A percentile compares a stretch with the other conserved stretches of the same genome.
These are phyloP conservation scores for Inosperma sp. DNA, from an alignment of 768 basidiomycete species.

Conservation along the genomic window DNA sequence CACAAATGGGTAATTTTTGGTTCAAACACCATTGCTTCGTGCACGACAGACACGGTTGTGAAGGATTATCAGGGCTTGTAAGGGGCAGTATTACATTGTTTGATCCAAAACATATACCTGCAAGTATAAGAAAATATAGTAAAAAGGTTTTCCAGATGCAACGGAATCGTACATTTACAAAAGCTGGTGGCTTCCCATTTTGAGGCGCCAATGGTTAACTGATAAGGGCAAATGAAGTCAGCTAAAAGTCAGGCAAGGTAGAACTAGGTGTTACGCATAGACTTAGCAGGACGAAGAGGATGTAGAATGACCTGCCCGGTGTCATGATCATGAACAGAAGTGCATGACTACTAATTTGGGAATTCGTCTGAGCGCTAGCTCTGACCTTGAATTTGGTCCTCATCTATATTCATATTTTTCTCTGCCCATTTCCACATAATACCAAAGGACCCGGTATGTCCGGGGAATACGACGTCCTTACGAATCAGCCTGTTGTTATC, in stretches of 20 bases:
- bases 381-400: too few species aligned
- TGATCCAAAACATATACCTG: conserved; percentile 87
- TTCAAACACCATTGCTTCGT: conserved; percentile 96
- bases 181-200: conserved; percentile 91
- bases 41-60: conserved; percentile 88
- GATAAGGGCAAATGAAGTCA: background rate
- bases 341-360: conserved; percentile 16
- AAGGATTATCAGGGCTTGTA: conserved; percentile 74
- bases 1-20: conserved; percentile 82
- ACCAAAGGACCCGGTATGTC: conserved; percentile 46
- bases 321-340: conserved; percentile 18
- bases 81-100: conserved; percentile 85
- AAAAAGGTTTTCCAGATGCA: background rate
- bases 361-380: conserved; percentile 24
- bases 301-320: too few species aligned
- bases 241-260: background rate
- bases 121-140: conserved; percentile 12
- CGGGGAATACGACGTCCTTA: conserved; percentile 87
- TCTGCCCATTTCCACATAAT: background rate
- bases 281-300: conserved; percentile 17
- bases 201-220: conserved; percentile 24
- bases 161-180: conserved; percentile 64
- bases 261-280: conserved; percentile 13
- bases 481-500: conserved; percentile 98
- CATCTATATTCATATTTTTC: conserved; percentile 2